Evolutionary conservation across 2,329 filamentous ascomycete genomes (phyloP).

Genomic region (Apiospora koreana): DNA sequence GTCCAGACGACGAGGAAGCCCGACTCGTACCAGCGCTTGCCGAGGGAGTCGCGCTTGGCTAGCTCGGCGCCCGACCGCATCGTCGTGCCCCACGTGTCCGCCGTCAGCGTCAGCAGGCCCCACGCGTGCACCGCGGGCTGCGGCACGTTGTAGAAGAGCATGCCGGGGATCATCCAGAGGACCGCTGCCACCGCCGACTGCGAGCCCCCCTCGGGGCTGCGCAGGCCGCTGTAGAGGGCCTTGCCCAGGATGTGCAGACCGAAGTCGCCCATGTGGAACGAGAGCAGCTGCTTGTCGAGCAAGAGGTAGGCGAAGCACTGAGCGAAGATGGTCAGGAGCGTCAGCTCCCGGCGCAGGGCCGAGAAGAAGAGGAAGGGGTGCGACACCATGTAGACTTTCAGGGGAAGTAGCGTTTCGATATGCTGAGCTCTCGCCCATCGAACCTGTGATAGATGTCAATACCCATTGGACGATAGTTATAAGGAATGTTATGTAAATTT

Average conservation of each 20-base stretch:
- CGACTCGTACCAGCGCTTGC: constrained; percentile 1
- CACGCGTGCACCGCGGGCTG: constrained; percentile 36
- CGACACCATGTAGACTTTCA: constrained; percentile 34
- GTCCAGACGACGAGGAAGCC: neutral
- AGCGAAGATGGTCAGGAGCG: constrained; percentile 29
- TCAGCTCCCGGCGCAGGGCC: constrained; percentile 31
- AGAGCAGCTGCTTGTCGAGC: constrained; percentile 24
- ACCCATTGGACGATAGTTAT: constrained; percentile 10
- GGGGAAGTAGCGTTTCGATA: constrained; percentile 37
- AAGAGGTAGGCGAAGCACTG: constrained; percentile 32
- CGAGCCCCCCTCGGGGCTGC: constrained; percentile 25
- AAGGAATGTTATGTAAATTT: constrained; percentile 15
- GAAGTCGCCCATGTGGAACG: constrained; percentile 31
- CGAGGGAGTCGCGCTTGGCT: neutral
- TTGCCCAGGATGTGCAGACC: constrained; percentile 28
- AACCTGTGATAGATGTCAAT: constrained; percentile 37
- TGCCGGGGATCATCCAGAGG: constrained; percentile 27
- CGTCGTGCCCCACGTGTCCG: constrained; percentile 36
- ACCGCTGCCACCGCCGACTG: constrained; percentile 19
- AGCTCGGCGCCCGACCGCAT: constrained; percentile 33
- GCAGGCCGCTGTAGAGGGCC: constrained; percentile 30
- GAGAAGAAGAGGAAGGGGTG: constrained; percentile 36
- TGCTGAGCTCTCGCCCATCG: constrained; percentile 37
- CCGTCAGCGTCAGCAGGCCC: constrained; percentile 34
- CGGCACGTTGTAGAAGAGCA: constrained; percentile 36